phyloP scores from a whole-genome alignment of 345 rosid genomes.

The Euphorbia peplus region DNA sequence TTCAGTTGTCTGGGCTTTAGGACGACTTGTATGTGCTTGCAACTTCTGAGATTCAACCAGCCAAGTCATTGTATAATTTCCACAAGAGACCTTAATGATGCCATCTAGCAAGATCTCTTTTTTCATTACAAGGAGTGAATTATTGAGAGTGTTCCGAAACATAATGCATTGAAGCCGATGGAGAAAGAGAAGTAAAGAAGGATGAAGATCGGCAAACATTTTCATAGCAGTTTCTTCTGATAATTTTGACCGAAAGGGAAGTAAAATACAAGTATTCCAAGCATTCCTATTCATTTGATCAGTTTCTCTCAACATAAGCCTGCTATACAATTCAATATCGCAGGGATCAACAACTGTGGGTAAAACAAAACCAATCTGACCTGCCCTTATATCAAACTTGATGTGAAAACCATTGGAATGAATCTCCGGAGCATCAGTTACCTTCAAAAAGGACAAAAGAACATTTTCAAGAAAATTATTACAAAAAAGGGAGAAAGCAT shows the following conservation, averaged over 20 bases:
- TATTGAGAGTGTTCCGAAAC: constrained; percentile 61
- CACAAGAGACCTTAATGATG: constrained; percentile 70
- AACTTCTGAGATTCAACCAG: constrained; percentile 73
- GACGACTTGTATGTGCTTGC: constrained; percentile 48
- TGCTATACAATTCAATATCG: constrained; percentile 49
- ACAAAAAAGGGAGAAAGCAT: not conserved
- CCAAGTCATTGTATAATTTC: constrained; percentile 77
- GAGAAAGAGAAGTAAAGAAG: constrained; percentile 84
- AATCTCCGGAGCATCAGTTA: constrained; percentile 94
- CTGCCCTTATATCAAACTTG: constrained; percentile 84
- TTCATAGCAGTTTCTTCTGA: constrained; percentile 54
- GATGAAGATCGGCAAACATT: constrained; percentile 91
- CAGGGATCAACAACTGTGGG: constrained; percentile 77
- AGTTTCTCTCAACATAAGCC: constrained; percentile 38
- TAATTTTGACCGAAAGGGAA: constrained; percentile 71
- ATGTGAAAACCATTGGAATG: constrained; percentile 96
- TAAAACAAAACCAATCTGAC: constrained; percentile 92
- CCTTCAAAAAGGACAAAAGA: constrained; percentile 43
- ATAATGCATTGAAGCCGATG: constrained; percentile 74
- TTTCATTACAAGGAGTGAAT: constrained; percentile 66
- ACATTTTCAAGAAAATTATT: constrained; percentile 5
- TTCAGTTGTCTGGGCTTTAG: constrained; percentile 65
- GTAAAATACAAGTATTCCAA: constrained; percentile 90
- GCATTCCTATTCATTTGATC: constrained; percentile 33
- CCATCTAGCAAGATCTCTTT: constrained; percentile 67